Base-by-base conservation (phyloP, 345 rosid species). In the Orychophragmus violaceus region DNA sequence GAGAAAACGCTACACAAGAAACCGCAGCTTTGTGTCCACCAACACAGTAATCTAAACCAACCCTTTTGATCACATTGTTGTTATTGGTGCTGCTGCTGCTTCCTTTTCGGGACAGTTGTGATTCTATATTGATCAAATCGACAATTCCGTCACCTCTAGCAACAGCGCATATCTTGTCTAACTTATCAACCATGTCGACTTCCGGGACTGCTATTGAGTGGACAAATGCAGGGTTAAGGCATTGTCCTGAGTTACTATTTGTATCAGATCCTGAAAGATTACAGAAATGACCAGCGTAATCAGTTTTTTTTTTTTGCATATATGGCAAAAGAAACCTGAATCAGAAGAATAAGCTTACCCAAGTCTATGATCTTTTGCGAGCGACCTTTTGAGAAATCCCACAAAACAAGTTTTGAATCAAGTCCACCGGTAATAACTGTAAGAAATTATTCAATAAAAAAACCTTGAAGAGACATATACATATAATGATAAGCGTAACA, bases 361-460 rank as follows among this genome's bases (percentile, higher is more conserved):
- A 93, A 85, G 76, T 93, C 94, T 59, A 90, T 45, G 70, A 74
- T 77, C 78, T 85, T 90, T 72, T 71, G 70, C 1, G 87, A 74
- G 12, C 90, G 84, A 23, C 96, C 97, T 75, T 83, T 87, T 46
- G 94, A 88, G 74, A 93, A 93, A 85, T 93, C 97, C 98, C 98
- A 93, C 77, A 83, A 77, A 68, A 89, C 58, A 63, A 93, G 87
- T 77, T 87, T 93, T 6, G 94, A 85, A 81, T 93, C 97, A 57
- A 93, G 86, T 62, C 98, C 98, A 64, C 94, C 97, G 49, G 91
- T 82, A 54, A 93, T 70, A 66, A 83, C 97, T 89, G 88, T 21
- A 72, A 45, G 64, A 29, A 63, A 19, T 18, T 18, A 27, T 3
- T 66, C 48, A 8, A 14, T 62, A 45, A 25, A 27, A 5, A 18